Conservation (phyloP, 139 green algal genomes). For the Marvania coccoides region DNA sequence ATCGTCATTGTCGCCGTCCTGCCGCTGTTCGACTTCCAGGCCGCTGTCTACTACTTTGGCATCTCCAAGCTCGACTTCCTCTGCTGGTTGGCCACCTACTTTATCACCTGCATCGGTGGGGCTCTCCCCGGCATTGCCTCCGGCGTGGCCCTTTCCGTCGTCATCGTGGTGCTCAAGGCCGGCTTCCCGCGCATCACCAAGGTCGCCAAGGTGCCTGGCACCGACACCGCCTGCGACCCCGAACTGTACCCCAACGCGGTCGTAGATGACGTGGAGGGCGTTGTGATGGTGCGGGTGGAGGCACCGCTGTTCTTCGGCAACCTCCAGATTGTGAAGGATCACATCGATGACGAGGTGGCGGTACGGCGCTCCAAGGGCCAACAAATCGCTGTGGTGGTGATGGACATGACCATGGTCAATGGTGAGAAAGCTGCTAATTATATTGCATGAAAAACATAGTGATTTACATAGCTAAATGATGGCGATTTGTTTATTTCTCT, state of each 20-base stretch:
- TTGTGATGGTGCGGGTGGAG: constrained; percentile 66
- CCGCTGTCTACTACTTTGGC: not conserved
- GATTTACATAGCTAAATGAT: too few relatives aligned
- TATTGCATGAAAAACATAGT: too few relatives aligned
- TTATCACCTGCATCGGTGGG: constrained; percentile 30
- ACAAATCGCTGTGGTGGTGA: constrained; percentile 62
- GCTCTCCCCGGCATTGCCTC: constrained; percentile 27
- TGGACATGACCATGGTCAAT: constrained; percentile 69
- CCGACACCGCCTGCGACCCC: constrained; percentile 6
- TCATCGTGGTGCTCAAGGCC: constrained; percentile 25
- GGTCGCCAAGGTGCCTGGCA: constrained; percentile 19
- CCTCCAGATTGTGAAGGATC: constrained; percentile 53
- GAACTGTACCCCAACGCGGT: constrained; percentile 21
- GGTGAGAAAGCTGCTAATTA: too few relatives aligned
- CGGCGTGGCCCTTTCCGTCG: constrained; percentile 15
- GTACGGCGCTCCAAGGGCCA: too few relatives aligned
- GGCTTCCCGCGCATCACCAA: constrained; percentile 18
- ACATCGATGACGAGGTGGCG: too few relatives aligned
- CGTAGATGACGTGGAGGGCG: constrained; percentile 15
- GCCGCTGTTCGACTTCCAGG: constrained; percentile 46
- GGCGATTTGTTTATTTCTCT: too few relatives aligned
- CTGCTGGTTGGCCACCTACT: constrained; percentile 14
- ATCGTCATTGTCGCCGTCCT: constrained; percentile 63
- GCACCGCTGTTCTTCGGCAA: constrained; percentile 57
- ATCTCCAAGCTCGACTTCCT: constrained; percentile 28